Base-by-base conservation (phyloP, 495 filamentous ascomycete species). In the Hypoxylon intermedium region DNA sequence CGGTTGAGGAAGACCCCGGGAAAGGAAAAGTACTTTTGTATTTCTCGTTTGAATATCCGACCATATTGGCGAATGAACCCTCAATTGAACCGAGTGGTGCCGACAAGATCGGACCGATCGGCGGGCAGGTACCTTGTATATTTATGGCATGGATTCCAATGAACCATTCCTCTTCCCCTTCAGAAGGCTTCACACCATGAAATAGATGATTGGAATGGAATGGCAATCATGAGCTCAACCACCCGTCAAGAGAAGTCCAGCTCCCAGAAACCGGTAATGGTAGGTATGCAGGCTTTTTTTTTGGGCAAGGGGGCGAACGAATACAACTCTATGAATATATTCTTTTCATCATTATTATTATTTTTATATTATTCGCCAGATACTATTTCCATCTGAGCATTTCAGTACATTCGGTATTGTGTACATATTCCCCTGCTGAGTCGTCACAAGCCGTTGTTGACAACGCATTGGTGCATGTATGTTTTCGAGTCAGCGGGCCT, bases 391-490 rank as follows among this genome's bases (percentile, higher is more conserved):
- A 36, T 47, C 56, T 41, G n/a, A 15, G n/a, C 16, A 38, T 38
- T 18, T 15, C n/a, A 38, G 36, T 38, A 38, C 13, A 19, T 38
- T 55, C 9, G 45, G 3, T 12, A 51, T 59, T 52, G 26, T 31
- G 44, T 38, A n/a, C 24, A 18, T 42, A 19, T 53, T 33, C 56
- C 61, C 62, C 52, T 65, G 56, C 26, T 60, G 12, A 56, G 21
- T 57, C 52, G 56, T 65, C 62, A 65, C 62, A 56, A 56, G 62
- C 56, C 57, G 15, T 40, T 13, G 42, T 65, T 65, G 62, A 65
- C 62, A 65, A 60, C 62, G 62, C 62, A 65, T 64, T 64, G 61
- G 58, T 64, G 61, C 61, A 64, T 64, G 24, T 26, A 7, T 42
- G 23, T 43, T 34, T 51, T 60, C 61, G 58, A 59, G 61, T 65